Evolutionary conservation across 148 eudicot genomes (phyloP).

Genomic region (Tetragonia tetragonoides): DNA sequence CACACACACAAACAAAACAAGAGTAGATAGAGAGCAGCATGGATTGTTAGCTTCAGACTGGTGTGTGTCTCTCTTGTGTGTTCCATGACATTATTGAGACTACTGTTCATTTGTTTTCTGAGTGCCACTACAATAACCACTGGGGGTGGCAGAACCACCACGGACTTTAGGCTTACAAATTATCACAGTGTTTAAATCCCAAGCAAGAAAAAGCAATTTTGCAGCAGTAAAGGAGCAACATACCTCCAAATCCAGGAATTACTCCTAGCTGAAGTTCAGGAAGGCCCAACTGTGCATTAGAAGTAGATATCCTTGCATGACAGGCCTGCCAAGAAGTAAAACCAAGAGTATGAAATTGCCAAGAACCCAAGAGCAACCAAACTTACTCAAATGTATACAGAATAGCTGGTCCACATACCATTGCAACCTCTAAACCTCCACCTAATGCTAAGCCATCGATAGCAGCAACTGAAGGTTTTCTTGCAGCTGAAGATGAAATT

Average conservation of each 20-base stretch:
- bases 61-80: not conserved
- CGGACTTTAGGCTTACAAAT: not conserved
- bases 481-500: conserved; percentile 53
- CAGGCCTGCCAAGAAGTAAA: conserved; percentile 51
- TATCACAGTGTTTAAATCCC: too few species aligned
- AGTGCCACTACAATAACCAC: not conserved
- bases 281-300: conserved; percentile 86
- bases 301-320: conserved; percentile 89
- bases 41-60: not conserved
- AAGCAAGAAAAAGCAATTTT: not conserved
- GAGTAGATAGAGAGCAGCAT: not conserved
- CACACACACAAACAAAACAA: not conserved
- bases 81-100: not conserved
- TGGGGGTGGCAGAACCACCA: not conserved
- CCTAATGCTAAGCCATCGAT: conserved; percentile 95
- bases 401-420: conserved; percentile 51
- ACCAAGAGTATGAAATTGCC: not conserved
- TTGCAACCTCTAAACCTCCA: conserved; percentile 96
- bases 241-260: conserved; percentile 99
- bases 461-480: conserved; percentile 92
- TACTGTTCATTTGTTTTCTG: not conserved
- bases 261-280: conserved; percentile 97
- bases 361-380: not conserved
- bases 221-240: not conserved
- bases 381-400: not conserved